Percentiles rank a stretch among this genome's conserved stretches.
These are phyloP conservation scores for Coniochaeta prunicola DNA, from an alignment of 2,329 filamentous ascomycete genomes.

Conservation along the genomic window DNA sequence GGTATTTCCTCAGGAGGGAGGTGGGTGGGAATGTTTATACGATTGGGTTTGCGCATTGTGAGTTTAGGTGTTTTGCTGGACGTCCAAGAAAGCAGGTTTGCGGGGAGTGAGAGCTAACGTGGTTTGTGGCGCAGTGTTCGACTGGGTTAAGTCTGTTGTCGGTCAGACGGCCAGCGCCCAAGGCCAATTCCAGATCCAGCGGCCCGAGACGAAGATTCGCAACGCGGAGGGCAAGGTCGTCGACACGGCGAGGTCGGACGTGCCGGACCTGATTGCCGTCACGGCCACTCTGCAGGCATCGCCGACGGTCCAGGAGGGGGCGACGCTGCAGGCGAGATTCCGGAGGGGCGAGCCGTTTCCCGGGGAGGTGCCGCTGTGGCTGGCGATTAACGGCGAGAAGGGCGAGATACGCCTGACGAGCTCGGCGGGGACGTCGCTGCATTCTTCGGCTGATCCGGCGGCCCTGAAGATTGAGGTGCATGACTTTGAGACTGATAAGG, in stretches of 20 bases:
- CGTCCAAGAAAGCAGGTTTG: no score
- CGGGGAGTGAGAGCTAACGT: conserved; percentile 14
- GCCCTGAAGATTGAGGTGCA: conserved; percentile 42
- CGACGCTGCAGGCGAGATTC: conserved; percentile 35
- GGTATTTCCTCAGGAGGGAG: conserved; percentile 40
- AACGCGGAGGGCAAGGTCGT: conserved; percentile 11
- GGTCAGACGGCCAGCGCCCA: conserved; percentile 30
- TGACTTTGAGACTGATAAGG: conserved; percentile 35
- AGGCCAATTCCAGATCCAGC: conserved; percentile 36
- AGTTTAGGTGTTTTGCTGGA: conserved; percentile 13
- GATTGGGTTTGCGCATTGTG: conserved; percentile 34
- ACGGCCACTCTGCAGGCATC: conserved; percentile 24
- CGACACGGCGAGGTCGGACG: conserved; percentile 12
- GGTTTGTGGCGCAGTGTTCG: conserved; percentile 32
- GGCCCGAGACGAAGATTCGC: conserved; percentile 27
- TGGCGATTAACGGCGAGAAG: conserved; percentile 43
- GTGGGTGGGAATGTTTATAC: conserved; percentile 38
- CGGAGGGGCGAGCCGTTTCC: conserved; percentile 42
- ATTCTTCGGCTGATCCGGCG: conserved; percentile 25
- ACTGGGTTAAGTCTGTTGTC: conserved; percentile 35
- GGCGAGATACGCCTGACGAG: conserved; percentile 38
- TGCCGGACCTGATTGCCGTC: conserved; percentile 22
- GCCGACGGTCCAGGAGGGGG: conserved; percentile 18
- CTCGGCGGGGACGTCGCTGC: conserved; percentile 16
- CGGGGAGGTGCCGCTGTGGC: conserved; percentile 34